Evolutionary conservation across 805 yeast species (phyloP).

Genomic region (Wickerhamomyces hampshirensis): DNA sequence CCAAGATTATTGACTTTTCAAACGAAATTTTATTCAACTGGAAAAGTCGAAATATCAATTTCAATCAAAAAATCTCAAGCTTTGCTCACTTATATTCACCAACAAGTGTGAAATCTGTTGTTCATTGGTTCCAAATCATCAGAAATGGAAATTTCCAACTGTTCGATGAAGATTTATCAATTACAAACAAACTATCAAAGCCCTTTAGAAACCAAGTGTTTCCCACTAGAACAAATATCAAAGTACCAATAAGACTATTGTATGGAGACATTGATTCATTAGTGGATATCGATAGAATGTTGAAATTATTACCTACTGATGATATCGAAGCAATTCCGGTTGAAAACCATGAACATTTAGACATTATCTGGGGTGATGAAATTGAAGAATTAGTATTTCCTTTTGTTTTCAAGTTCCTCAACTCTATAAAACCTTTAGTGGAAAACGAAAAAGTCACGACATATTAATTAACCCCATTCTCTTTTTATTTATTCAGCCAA

Average conservation of each 20-base stretch:
- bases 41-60: conserved; percentile 66
- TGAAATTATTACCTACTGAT: conserved; percentile 54
- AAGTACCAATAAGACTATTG: conserved; percentile 67
- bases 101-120: conserved; percentile 86
- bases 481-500: too few species aligned
- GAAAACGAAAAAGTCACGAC: too few species aligned
- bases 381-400: conserved; percentile 45
- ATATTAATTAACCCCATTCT: too few species aligned
- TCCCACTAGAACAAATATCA: conserved; percentile 62
- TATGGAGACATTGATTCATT: conserved; percentile 81
- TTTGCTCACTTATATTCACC: conserved; percentile 88
- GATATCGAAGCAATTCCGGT: conserved; percentile 52
- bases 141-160: conserved; percentile 74
- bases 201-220: conserved; percentile 32
- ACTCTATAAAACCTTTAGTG: too few species aligned
- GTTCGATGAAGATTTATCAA: conserved; percentile 65
- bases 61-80: conserved; percentile 69
- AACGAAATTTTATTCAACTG: conserved; percentile 72
- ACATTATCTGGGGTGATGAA: conserved; percentile 81
- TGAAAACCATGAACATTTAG: conserved; percentile 79
- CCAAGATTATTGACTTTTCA: conserved; percentile 65
- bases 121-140: conserved; percentile 95
- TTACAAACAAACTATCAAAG: conserved; percentile 31
- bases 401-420: conserved; percentile 35
- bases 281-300: conserved; percentile 80